Conservation (phyloP, 1,284 basidiomycete species). For the Ustilago bromivora region DNA sequence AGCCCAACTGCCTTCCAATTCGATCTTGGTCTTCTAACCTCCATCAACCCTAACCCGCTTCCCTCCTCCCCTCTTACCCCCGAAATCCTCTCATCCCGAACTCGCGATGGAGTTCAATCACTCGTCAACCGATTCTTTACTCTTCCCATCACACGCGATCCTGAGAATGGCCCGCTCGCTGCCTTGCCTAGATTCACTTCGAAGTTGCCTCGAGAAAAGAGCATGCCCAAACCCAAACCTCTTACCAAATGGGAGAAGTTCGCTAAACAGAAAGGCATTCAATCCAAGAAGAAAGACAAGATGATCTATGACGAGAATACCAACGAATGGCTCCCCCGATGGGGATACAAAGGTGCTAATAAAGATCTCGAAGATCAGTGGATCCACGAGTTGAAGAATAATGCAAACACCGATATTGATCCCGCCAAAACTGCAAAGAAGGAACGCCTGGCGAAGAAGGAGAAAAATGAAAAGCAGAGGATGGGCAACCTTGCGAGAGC, state of each 20-base stretch:
- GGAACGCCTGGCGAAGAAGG: constrained; percentile 81
- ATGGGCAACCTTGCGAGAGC: constrained; percentile 80
- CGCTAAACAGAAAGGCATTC: constrained; percentile 93
- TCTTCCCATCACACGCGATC: constrained; percentile 79
- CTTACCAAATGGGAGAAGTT: constrained; percentile 97
- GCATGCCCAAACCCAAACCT: constrained; percentile 89
- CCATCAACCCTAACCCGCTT: constrained; percentile 87
- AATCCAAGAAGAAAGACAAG: constrained; percentile 79
- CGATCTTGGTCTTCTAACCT: constrained; percentile 84
- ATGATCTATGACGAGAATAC: constrained; percentile 93
- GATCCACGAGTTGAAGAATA: constrained; percentile 88
- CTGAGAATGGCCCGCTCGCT: constrained; percentile 86
- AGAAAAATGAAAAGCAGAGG: constrained; percentile 87
- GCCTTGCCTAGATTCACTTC: constrained; percentile 78
- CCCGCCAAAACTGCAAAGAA: constrained; percentile 81
- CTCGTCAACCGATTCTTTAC: constrained; percentile 84
- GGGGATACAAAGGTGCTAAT: constrained; percentile 86
- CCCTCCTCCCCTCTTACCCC: constrained; percentile 79
- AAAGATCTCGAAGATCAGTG: constrained; percentile 89
- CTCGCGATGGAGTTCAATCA: constrained; percentile 86
- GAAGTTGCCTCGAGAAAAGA: constrained; percentile 88
- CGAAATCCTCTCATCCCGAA: constrained; percentile 80
- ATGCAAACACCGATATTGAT: constrained; percentile 80
- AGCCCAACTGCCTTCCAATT: constrained; percentile 84
- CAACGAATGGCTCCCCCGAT: constrained; percentile 91